These are phyloP conservation scores for Paramecium biaurelia DNA, from an alignment of 73 alveolate species.

Conservation along the genomic window DNA sequence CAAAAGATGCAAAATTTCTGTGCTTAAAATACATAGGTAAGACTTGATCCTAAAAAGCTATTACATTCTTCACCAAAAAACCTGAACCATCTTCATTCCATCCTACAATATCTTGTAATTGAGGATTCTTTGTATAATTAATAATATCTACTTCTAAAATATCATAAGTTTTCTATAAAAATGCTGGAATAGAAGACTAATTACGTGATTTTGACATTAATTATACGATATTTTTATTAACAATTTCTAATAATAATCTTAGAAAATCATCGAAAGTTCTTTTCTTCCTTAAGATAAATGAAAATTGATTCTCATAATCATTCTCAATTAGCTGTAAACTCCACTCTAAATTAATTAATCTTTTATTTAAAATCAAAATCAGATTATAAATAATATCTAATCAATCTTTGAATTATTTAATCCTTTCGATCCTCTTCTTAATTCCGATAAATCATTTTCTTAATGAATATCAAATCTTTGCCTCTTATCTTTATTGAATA, in stretches of 20 bases:
- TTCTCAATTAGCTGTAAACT: neutral
- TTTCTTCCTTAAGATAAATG: neutral
- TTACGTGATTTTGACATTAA: slow-evolving; percentile 17
- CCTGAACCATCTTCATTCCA: slow-evolving; percentile 96
- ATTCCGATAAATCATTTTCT: neutral
- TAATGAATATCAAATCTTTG: neutral
- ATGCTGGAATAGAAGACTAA: slow-evolving; percentile 59
- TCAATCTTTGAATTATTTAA: neutral
- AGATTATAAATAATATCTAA: neutral
- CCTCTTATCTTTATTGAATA: neutral
- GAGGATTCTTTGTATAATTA: neutral
- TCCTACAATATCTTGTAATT: slow-evolving; percentile 70
- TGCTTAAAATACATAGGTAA: slow-evolving; percentile 97
- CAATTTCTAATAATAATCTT: neutral
- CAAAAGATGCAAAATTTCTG: slow-evolving; percentile 95
- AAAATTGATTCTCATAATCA: neutral
- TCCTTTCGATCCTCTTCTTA: neutral
- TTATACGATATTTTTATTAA: neutral
- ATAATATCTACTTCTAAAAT: slow-evolving; percentile 53
- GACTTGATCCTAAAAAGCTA: slow-evolving; percentile 92
- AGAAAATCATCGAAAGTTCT: neutral
- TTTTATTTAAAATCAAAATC: neutral
- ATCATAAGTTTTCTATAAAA: slow-evolving; percentile 67
- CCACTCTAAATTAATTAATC: neutral
- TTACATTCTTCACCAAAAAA: slow-evolving; percentile 84